Evolutionary conservation across 768 basidiomycete species (phyloP).

Genomic region (Lactarius indigo): DNA sequence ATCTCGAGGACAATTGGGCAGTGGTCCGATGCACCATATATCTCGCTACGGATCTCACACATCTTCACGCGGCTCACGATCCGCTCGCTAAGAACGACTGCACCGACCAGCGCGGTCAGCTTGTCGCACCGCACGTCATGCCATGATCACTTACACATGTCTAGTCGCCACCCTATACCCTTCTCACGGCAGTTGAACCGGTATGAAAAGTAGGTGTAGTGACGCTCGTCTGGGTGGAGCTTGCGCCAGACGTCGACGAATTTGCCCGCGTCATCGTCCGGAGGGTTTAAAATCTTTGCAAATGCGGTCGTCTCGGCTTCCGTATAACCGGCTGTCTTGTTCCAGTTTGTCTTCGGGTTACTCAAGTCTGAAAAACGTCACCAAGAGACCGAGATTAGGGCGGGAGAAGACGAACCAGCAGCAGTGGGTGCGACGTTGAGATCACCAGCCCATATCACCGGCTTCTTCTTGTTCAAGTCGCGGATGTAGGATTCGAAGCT

Average conservation of each 20-base stretch:
- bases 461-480: constrained; percentile 69
- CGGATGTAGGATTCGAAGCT: constrained; percentile 74
- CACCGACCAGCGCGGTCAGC: background rate
- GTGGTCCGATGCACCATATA: constrained; percentile 87
- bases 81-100: constrained; percentile 76
- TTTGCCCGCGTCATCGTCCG: constrained; percentile 35
- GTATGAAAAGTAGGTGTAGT: constrained; percentile 85
- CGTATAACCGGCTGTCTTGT: constrained; percentile 84
- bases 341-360: constrained; percentile 75
- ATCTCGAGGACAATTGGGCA: constrained; percentile 79
- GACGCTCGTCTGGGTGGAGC: constrained; percentile 59
- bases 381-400: background rate
- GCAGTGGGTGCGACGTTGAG: constrained; percentile 82
- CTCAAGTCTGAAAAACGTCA: constrained; percentile 50
- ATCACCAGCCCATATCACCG: constrained; percentile 87
- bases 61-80: constrained; percentile 60
- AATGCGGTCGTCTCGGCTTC: constrained; percentile 77
- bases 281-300: constrained; percentile 58
- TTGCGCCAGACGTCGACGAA: constrained; percentile 83
- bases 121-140: constrained; percentile 4
- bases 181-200: constrained; percentile 77
- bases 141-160: constrained; percentile 58
- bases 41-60: constrained; percentile 84
- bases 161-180: constrained; percentile 84
- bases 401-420: constrained; percentile 41